phyloP scores from a whole-genome alignment of 495 filamentous ascomycete genomes.

The Xylaria cubensis region DNA sequence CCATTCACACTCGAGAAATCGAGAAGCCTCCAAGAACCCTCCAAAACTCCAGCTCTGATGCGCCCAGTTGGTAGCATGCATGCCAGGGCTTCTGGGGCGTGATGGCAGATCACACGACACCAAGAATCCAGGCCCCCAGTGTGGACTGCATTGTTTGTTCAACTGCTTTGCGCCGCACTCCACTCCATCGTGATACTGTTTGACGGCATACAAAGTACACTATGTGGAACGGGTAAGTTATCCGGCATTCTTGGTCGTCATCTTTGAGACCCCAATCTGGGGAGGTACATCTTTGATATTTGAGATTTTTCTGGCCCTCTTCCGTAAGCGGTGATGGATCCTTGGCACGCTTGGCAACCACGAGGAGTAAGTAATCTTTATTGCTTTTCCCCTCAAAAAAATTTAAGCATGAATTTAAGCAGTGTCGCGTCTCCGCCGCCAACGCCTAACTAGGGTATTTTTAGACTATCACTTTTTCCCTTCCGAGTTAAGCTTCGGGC shows the following conservation, averaged over 20 bases:
- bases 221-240: conserved; percentile 20
- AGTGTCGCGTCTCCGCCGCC: conserved; percentile 32
- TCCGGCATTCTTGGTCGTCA: conserved; percentile 13
- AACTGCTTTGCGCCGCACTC: conserved; percentile 2
- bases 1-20: no score
- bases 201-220: conserved; percentile 5
- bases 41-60: not conserved
- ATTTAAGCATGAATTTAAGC: conserved; percentile 60
- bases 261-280: conserved; percentile 1
- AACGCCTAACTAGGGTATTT: conserved; percentile 22
- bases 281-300: conserved; percentile 19
- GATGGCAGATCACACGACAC: conserved; percentile 24
- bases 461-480: conserved; percentile 19
- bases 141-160: not conserved
- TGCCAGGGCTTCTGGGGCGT: not conserved
- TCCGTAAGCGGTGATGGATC: conserved; percentile 20
- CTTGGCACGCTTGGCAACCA: conserved; percentile 43
- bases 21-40: not conserved
- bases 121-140: conserved; percentile 17
- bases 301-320: conserved; percentile 19
- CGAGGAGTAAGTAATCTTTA: conserved; percentile 31
- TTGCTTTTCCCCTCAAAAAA: conserved; percentile 29
- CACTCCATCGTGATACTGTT: conserved; percentile 6
- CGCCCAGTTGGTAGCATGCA: conserved; percentile 12
- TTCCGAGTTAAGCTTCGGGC: conserved; percentile 24